Base-by-base conservation (phyloP, 352 stramenopile species). In the Hyaloperonospora brassicae region DNA sequence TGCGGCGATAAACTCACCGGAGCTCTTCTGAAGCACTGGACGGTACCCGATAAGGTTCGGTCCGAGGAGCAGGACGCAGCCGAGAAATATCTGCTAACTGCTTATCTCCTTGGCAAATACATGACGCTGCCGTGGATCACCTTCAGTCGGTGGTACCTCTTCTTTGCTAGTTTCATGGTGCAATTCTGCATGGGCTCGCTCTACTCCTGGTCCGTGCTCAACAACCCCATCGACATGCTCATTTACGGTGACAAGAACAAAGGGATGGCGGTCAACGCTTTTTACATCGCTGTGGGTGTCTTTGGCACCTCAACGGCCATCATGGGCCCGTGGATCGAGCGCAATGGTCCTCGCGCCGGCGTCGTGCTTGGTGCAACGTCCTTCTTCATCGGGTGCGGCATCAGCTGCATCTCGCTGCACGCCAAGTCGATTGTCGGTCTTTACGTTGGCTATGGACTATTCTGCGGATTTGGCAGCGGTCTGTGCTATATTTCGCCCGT, bases 401-500 rank as follows among this genome's bases (percentile, higher is more conserved):
- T 87, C 46, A 68, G 56, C 13, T 65, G 57, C 40, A 80, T 87
- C 41, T 76, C 64, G 2, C 47, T 89, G 36, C 61, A 76, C 49
- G 65, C 53, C 42, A 61, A 81, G 50, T 59, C 63, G 0, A 84
- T 87, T 10, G 59, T 56, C 6, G 55, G 72, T 9, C 60, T 87
- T 2, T 86, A 83, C 69, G 53, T 89, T 36, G 78, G 79, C 30
- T 89, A 89, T 57, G 79, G 79, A 9, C 22, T 89, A 17, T 71
- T 86, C 36, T 64, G 51, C n/a, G 79, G 73, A 50, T 83, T 85
- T 11, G 79, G 79, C 40, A 76, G 74, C 27, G 79, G 79, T 8
- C 46, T 89, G 21, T 85, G 76, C 72, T 88, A 88, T 64, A 85
- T 89, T 50, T 86, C 76, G 3, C 79, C 79, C 2, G 79, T 89